Conservation (phyloP, 192 early-diverging fungal species). For the Spizellomyces punctatus region DNA sequence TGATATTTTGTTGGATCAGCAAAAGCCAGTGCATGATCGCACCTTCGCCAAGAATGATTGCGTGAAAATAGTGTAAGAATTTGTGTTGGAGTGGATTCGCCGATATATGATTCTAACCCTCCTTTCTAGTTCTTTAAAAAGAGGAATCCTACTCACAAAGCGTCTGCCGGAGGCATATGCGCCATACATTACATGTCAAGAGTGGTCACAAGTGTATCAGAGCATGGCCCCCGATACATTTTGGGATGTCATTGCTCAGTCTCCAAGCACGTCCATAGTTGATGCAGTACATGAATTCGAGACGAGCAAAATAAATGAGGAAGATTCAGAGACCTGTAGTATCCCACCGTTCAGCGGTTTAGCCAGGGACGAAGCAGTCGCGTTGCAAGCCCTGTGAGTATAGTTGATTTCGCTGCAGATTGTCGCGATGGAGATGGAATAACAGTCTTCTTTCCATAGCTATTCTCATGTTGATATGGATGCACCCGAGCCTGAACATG, state of each 20-base stretch:
- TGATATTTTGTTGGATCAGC: background rate
- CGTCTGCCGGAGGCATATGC: background rate
- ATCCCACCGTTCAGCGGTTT: background rate
- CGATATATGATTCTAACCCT: background rate
- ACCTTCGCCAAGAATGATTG: background rate
- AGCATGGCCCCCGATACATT: background rate
- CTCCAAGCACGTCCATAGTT: background rate
- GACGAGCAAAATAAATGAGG: background rate
- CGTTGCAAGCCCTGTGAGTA: background rate
- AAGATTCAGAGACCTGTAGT: background rate
- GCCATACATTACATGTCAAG: background rate
- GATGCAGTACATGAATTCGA: background rate
- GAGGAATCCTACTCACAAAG: background rate
- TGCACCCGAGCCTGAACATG: background rate
- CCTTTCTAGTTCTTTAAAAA: background rate
- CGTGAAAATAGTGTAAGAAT: background rate
- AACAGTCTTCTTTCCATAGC: background rate
- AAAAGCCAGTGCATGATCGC: background rate
- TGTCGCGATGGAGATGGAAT: background rate
- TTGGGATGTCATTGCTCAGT: background rate
- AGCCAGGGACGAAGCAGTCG: background rate
- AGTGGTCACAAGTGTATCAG: background rate
- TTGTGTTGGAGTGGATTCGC: background rate
- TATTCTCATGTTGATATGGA: background rate
- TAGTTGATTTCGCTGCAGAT: background rate